A percentile compares a stretch with the other conserved stretches of the same genome.
Conservation (phyloP, 495 filamentous ascomycete genomes). For the Lasiosphaeria miniovina region DNA sequence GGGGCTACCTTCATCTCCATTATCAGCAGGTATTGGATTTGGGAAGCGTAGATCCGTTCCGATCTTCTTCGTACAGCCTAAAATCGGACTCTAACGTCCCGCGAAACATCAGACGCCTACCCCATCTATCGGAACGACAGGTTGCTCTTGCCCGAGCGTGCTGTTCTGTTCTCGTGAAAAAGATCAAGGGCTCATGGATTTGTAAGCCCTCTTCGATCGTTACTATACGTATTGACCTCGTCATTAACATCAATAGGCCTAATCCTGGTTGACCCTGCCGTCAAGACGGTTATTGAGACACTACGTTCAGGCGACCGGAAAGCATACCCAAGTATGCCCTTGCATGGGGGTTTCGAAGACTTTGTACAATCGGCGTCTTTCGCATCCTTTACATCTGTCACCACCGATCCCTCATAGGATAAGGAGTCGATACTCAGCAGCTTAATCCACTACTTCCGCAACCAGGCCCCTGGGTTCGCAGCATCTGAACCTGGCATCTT, state of each 20-base stretch:
- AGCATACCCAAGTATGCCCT: constrained; percentile 11
- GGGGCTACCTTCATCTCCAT: constrained; percentile 13
- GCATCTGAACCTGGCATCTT: constrained; percentile 11
- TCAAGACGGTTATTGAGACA: constrained; percentile 12
- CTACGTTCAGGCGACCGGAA: constrained; percentile 2
- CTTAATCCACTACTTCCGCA: constrained; percentile 12
- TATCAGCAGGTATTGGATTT: constrained; percentile 15
- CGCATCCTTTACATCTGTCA: constrained; percentile 8
- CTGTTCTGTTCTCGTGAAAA: constrained; percentile 11
- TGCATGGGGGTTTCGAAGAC: constrained; percentile 14
- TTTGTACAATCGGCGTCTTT: constrained; percentile 6
- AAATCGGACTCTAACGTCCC: constrained; percentile 12
- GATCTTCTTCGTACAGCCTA: constrained; percentile 9
- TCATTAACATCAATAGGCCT: constrained; percentile 11
- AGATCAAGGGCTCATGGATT: constrained; percentile 12
- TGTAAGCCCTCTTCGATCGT: constrained; percentile 8
- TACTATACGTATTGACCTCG: constrained; percentile 1
- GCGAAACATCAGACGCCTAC: constrained; percentile 12
- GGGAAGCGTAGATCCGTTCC: constrained; percentile 7
- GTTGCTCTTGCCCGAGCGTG: constrained; percentile 13
- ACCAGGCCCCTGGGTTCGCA: constrained; percentile 10
- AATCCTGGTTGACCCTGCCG: constrained; percentile 7
- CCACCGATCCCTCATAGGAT: constrained; percentile 2
- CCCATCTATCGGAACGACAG: constrained; percentile 9
- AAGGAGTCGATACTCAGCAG: constrained; percentile 11